Evolutionary conservation across 805 yeast species (phyloP), one percentile per base, ranked within the genome.

Genomic region (Pichia californica): DNA sequence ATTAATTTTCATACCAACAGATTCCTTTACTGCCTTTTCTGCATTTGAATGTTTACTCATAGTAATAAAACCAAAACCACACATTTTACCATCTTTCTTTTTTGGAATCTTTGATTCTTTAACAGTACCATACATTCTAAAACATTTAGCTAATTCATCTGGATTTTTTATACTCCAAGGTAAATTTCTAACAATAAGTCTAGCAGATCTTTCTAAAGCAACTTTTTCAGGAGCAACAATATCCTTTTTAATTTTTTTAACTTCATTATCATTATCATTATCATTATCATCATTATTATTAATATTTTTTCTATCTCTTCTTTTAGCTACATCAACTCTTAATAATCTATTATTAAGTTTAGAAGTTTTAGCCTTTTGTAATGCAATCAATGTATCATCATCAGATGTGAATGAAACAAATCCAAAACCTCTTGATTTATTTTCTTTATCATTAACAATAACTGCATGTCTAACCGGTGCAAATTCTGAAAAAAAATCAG

Each of bases 381-480:
- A 68, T 0, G 97, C 97, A 36, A 74, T 67, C 32, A 74, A 60
- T 0, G 96, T 85, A 58, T 93, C 99, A 38, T 88, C 95, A 50
- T 86, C 88, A 38, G 75, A 64, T 2, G 85, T 77, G 62, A 93
- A 93, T 30, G 95, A 82, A 14, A 88, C 99, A 63, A 93, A 93
- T 3, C 99, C 99, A 64, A 89, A 93, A 2, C 99, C 98, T 61
- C 89, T 76, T 3, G 96, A 87, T 36, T 82, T 73, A 43, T 84
- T 77, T 29, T 82, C 78, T 10, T 70, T 69, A 58, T 89, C 96
- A 31, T 71, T 83, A 15, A 93, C 98, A 33, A 93, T 76, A 36
- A 88, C 89, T 2, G 97, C 95, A 64, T 93, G 99, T 64, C 83
- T 88, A 11, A 91, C 94, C 7, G 99, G 99, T 5, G 87, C 91